These are phyloP conservation scores for Lachancea nothofagi DNA, from an alignment of 805 yeast genomes.

Conservation along the genomic window DNA sequence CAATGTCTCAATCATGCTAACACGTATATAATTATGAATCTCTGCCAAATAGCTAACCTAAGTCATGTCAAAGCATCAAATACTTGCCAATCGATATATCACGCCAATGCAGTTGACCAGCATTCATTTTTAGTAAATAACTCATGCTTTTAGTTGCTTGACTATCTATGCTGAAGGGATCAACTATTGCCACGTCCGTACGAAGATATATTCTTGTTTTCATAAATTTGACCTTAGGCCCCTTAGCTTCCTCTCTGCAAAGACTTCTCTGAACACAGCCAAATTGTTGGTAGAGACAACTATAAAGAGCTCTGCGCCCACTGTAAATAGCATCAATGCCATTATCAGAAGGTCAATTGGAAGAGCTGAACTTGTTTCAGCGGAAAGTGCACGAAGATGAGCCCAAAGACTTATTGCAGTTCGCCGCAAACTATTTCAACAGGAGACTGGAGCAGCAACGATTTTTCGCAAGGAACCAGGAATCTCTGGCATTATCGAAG, in stretches of 20 bases:
- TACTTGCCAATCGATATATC: too few relatives aligned
- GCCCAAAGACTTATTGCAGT: conserved; percentile 67
- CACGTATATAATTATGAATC: too few relatives aligned
- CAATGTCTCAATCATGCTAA: too few relatives aligned
- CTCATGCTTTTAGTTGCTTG: too few relatives aligned
- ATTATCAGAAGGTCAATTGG: conserved; percentile 21
- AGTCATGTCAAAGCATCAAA: too few relatives aligned
- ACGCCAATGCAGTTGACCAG: too few relatives aligned
- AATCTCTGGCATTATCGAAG: conserved; percentile 40
- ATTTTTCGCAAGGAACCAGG: conserved; percentile 45
- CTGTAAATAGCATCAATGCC: conserved; percentile 10
- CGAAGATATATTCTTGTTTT: neutral
- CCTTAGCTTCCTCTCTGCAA: neutral
- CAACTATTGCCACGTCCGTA: neutral
- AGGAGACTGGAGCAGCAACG: conserved; percentile 57
- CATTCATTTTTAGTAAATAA: too few relatives aligned
- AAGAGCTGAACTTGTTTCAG: conserved; percentile 60
- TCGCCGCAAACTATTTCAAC: conserved; percentile 69
- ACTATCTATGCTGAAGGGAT: too few relatives aligned
- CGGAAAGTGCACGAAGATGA: conserved; percentile 47
- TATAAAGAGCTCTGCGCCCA: neutral
- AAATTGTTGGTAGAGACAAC: neutral
- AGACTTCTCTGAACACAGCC: neutral
- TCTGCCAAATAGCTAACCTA: too few relatives aligned
- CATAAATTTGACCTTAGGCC: neutral